Evolutionary conservation across 371 early-diverging fungal species (phyloP).

Genomic region (Chytridium lagenaria): DNA sequence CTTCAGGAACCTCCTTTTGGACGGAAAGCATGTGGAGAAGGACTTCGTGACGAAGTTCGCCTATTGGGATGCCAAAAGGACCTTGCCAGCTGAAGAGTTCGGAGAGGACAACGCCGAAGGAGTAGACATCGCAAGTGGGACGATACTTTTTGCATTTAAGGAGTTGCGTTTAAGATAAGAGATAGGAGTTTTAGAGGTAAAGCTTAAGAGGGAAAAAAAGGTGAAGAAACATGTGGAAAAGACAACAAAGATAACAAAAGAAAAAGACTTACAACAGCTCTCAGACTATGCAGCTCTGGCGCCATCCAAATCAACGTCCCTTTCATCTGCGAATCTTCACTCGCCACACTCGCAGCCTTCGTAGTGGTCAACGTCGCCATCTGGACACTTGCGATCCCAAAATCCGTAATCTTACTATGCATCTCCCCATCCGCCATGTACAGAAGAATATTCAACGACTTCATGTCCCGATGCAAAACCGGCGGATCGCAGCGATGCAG

Average conservation of each 20-base stretch:
- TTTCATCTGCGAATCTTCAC: background rate
- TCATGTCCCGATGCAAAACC: slow-evolving; percentile 36
- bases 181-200: too few relatives aligned
- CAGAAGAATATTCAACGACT: slow-evolving; percentile 27
- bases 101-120: background rate
- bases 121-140: slow-evolving; percentile 13
- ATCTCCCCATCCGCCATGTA: slow-evolving; percentile 12
- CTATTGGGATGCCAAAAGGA: background rate
- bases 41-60: background rate
- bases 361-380: background rate
- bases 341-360: background rate
- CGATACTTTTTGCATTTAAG: too few relatives aligned
- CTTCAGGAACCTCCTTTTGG: background rate
- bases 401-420: slow-evolving; percentile 29
- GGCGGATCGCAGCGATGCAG: background rate
- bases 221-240: background rate
- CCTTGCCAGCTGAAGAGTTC: background rate
- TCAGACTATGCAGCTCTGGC: too few relatives aligned
- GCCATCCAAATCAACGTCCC: too few relatives aligned
- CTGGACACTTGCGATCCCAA: slow-evolving; percentile 30
- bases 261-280: background rate
- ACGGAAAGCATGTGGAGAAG: background rate
- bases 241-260: too few relatives aligned
- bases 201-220: too few relatives aligned
- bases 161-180: too few relatives aligned